Percentiles rank a stretch among this genome's conserved stretches.
phyloP scores from a whole-genome alignment of 106 monocot genomes.

The Amphibolis antarctica region DNA sequence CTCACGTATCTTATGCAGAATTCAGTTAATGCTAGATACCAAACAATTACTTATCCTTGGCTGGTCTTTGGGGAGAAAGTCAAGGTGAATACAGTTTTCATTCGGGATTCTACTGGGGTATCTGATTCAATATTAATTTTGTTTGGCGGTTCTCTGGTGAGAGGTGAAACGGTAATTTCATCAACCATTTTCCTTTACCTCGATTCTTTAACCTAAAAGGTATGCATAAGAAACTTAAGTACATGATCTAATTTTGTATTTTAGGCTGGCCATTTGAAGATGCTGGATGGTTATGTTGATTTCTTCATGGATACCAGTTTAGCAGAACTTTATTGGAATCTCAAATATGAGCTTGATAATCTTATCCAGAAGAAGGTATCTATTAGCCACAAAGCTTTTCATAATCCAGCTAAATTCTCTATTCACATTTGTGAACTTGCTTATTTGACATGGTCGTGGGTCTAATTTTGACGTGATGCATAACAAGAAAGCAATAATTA shows the following conservation, averaged over 20 bases:
- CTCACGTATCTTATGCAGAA: constrained; percentile 49
- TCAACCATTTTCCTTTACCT: neutral
- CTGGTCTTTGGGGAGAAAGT: constrained; percentile 97
- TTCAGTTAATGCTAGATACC: constrained; percentile 95
- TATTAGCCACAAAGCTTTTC: neutral
- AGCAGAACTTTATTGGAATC: constrained; percentile 66
- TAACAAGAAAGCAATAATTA: too few relatives aligned
- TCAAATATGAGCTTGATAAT: constrained; percentile 75
- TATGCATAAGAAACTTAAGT: neutral
- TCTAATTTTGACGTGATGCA: neutral
- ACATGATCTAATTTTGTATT: neutral
- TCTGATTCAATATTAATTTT: constrained; percentile 93
- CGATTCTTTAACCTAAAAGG: neutral
- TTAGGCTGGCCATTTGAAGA: constrained; percentile 90
- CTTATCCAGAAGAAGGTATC: constrained; percentile 88
- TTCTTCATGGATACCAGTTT: constrained; percentile 99
- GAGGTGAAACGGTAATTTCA: constrained; percentile 64
- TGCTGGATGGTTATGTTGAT: constrained; percentile 94
- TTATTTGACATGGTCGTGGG: neutral
- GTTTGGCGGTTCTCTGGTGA: constrained; percentile 70
- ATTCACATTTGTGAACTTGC: neutral
- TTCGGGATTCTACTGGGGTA: constrained; percentile 97
- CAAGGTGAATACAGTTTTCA: constrained; percentile 87
- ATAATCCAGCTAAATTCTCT: neutral
- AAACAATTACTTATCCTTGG: constrained; percentile 95